Conservation (phyloP, 257 asterid species). For the Cruciata laevipes region DNA sequence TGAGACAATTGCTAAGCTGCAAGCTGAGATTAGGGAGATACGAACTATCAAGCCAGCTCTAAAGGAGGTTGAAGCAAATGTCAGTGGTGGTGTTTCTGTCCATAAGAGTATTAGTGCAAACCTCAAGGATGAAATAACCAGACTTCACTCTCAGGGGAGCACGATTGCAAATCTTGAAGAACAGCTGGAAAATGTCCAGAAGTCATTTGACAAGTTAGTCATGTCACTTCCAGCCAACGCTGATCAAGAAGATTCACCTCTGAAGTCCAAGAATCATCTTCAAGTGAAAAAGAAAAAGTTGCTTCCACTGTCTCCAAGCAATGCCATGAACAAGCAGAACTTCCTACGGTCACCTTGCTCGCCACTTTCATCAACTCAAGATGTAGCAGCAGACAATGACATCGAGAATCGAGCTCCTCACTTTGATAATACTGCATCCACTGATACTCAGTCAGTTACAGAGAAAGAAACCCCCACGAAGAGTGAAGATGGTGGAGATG, state of each 20-base stretch:
- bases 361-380: slow-evolving; percentile 63
- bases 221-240: slow-evolving; percentile 70
- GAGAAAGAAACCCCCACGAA: slow-evolving; percentile 80
- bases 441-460: slow-evolving; percentile 47
- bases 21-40: slow-evolving; percentile 84
- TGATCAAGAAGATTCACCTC: slow-evolving; percentile 45
- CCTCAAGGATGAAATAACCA: slow-evolving; percentile 85
- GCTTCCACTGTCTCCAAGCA: slow-evolving; percentile 71
- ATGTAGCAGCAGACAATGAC: slow-evolving; percentile 47
- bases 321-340: slow-evolving; percentile 52
- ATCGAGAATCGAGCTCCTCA: slow-evolving; percentile 72
- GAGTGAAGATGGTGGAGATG: slow-evolving; percentile 75
- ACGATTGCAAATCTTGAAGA: slow-evolving; percentile 86
- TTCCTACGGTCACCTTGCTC: slow-evolving; percentile 86
- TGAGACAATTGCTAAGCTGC: slow-evolving; percentile 89
- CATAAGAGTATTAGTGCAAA: slow-evolving; percentile 87
- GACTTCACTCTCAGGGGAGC: slow-evolving; percentile 95
- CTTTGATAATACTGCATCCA: slow-evolving; percentile 43
- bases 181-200: slow-evolving; percentile 88
- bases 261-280: slow-evolving; percentile 39
- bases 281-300: slow-evolving; percentile 60
- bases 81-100: slow-evolving; percentile 37
- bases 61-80: slow-evolving; percentile 49
- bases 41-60: slow-evolving; percentile 39
- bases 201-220: slow-evolving; percentile 77